A percentile compares a stretch with the other conserved stretches of the same genome.
phyloP scores from a whole-genome alignment of 257 asterid genomes.

The Gentiana straminea region DNA sequence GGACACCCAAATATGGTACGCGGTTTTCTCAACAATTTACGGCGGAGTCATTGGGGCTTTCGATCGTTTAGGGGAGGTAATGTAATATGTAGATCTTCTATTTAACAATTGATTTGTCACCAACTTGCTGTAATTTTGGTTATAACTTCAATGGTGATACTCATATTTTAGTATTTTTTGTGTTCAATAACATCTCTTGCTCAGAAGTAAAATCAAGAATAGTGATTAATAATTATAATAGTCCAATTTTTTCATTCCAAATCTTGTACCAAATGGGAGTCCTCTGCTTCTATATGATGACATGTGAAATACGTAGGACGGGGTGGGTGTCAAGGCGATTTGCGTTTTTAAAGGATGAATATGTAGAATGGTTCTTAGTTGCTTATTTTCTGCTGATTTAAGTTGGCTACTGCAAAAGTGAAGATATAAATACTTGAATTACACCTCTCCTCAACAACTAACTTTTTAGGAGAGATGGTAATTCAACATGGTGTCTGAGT shows the following conservation, averaged over 20 bases:
- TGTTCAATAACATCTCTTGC: background rate
- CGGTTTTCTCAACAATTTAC: constrained; percentile 68
- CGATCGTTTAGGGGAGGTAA: constrained; percentile 98
- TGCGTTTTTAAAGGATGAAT: background rate
- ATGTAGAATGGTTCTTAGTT: background rate
- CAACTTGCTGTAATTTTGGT: background rate
- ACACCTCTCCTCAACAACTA: too few species aligned
- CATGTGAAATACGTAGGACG: background rate
- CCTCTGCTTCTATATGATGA: background rate
- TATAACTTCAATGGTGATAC: background rate
- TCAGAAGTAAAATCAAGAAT: background rate
- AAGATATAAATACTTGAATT: too few species aligned
- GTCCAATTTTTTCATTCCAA: too few species aligned
- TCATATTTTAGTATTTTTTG: background rate
- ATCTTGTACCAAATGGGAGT: too few species aligned
- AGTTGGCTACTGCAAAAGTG: too few species aligned
- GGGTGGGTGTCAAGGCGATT: background rate
- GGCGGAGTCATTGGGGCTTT: constrained; percentile 94
- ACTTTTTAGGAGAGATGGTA: too few species aligned
- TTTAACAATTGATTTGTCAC: background rate
- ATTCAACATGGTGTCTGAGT: too few species aligned
- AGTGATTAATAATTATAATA: background rate
- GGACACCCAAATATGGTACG: constrained; percentile 96
- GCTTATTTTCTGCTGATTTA: background rate
- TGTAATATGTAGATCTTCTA: background rate